phyloP scores from a whole-genome alignment of 2,329 filamentous ascomycete genomes.

The Fusarium graminum region DNA sequence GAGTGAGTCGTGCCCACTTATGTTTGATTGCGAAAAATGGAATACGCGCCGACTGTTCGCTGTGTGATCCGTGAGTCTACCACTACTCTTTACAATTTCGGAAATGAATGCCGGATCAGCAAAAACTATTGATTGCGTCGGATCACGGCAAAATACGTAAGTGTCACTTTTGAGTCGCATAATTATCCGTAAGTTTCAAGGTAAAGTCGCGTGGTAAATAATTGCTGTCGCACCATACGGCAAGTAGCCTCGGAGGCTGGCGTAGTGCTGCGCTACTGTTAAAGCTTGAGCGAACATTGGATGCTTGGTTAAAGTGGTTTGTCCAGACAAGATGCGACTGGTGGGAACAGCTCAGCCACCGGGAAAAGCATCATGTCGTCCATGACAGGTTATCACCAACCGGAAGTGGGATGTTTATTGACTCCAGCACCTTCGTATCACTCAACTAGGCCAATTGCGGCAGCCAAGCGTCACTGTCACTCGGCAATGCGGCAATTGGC shows the following conservation, averaged over 20 bases:
- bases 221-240: too few species aligned
- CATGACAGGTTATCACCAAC: background rate
- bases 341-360: background rate
- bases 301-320: background rate
- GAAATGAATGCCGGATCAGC: slow-evolving; percentile 20
- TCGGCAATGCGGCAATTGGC: background rate
- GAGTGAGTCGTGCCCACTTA: slow-evolving; percentile 1
- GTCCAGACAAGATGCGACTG: too few species aligned
- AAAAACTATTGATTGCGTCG: background rate
- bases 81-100: slow-evolving; percentile 1
- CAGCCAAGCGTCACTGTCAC: slow-evolving; percentile 3
- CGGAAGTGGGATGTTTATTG: background rate
- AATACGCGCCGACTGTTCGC: slow-evolving; percentile 11
- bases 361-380: background rate
- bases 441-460: slow-evolving; percentile 14
- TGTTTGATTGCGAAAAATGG: background rate
- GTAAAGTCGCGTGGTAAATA: too few species aligned
- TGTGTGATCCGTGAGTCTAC: slow-evolving; percentile 22
- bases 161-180: too few species aligned
- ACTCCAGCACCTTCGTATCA: background rate
- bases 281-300: too few species aligned
- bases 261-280: too few species aligned
- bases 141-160: background rate
- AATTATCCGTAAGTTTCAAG: too few species aligned
- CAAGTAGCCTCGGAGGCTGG: too few species aligned